These are phyloP conservation scores for Aureobasidium zeae DNA, from an alignment of 2,329 filamentous ascomycete genomes.

Conservation along the genomic window DNA sequence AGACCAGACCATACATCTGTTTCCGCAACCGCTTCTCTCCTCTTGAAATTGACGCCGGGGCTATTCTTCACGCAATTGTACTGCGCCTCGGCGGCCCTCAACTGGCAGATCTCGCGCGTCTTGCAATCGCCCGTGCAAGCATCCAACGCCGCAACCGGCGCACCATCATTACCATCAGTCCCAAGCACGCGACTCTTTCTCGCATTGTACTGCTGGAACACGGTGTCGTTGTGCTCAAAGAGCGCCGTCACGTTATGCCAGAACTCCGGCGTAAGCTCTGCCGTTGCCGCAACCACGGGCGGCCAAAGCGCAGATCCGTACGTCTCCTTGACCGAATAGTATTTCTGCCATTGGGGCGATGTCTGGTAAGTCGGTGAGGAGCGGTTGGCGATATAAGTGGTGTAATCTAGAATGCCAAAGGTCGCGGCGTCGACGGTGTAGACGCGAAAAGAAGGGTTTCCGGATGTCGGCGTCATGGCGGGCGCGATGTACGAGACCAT, in stretches of 20 bases:
- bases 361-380: constrained; percentile 36
- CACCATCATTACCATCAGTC: constrained; percentile 37
- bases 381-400: constrained; percentile 48
- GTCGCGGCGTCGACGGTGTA: constrained; percentile 51
- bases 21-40: not conserved
- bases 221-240: constrained; percentile 36
- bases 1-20: too few relatives aligned
- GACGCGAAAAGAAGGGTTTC: constrained; percentile 49
- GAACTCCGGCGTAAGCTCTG: constrained; percentile 47
- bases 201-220: constrained; percentile 41
- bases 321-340: constrained; percentile 48
- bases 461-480: constrained; percentile 47
- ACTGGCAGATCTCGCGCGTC: constrained; percentile 41
- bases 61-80: constrained; percentile 37
- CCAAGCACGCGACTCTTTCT: constrained; percentile 43
- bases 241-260: constrained; percentile 49
- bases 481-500: constrained; percentile 47
- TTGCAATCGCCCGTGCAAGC: constrained; percentile 38
- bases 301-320: constrained; percentile 42
- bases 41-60: constrained; percentile 13
- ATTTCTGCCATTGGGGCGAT: constrained; percentile 45
- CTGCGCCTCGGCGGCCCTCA: constrained; percentile 45
- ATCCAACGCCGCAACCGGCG: too few relatives aligned
- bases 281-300: constrained; percentile 30
- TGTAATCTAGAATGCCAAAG: constrained; percentile 46